These are phyloP conservation scores for Rosa multiflora DNA, from an alignment of 306 rosid species.

Conservation along the genomic window DNA sequence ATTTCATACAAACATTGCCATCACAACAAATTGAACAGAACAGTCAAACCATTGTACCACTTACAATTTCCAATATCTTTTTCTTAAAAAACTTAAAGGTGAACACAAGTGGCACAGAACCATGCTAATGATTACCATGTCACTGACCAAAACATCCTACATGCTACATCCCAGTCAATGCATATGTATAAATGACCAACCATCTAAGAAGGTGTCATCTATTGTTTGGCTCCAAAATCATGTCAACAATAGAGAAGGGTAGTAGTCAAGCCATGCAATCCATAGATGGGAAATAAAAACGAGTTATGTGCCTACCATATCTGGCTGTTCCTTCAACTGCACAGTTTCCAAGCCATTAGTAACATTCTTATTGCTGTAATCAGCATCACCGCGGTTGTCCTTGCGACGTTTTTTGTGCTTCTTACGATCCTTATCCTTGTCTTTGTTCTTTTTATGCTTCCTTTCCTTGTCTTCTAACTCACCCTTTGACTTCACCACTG, in stretches of 20 bases:
- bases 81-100: background rate
- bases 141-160: conserved; percentile 2
- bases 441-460: conserved; percentile 23
- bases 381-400: conserved; percentile 1
- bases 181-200: background rate
- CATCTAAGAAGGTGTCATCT: background rate
- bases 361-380: background rate
- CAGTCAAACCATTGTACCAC: background rate
- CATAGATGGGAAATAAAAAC: conserved; percentile 9
- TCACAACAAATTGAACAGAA: background rate
- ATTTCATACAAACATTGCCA: background rate
- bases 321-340: conserved; percentile 15
- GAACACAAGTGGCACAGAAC: background rate
- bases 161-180: background rate
- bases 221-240: background rate
- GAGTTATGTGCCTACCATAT: conserved; percentile 16
- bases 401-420: conserved; percentile 16
- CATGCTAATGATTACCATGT: background rate
- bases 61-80: background rate
- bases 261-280: background rate
- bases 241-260: background rate
- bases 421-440: conserved; percentile 22
- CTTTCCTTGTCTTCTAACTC: conserved; percentile 21
- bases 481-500: conserved; percentile 16
- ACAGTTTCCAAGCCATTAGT: conserved; percentile 10